Base-by-base conservation (phyloP, 345 rosid genomes). In the Aquilaria malaccensis region DNA sequence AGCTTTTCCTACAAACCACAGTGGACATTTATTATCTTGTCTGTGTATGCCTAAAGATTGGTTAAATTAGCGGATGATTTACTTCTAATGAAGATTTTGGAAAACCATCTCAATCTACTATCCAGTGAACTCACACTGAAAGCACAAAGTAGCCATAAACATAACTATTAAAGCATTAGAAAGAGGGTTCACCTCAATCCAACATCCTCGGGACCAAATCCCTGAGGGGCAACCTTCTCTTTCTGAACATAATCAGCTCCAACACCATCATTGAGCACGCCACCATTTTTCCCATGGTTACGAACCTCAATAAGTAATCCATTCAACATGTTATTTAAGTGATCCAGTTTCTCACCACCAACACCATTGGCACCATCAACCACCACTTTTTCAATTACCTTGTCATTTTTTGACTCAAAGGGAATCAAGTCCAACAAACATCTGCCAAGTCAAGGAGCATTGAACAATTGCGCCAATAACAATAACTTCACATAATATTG, bases 181-280 rank as follows among this genome's bases (percentile, higher is more conserved):
- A 48, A 59, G 66, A 76, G 57, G 30, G 55, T 80, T 69, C 66
- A 83, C 96, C 96, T 85, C 68, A 62, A 47, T 15, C 96, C 89
- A 37, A 67, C 74, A 73, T 87, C 88, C 4, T 65, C 56, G 2
- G 74, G 64, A 65, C 82, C 83, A 69, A 90, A 87, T 61, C 85
- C 89, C 52, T 61, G 80, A 13, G 96, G 99, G 62, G 66, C 66
- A 77, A 83, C 85, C 79, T 86, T 94, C 76, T 87, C 97, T 71
- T 94, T 94, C 88, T 87, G 99, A 64, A 94, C 97, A 72, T 74
- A 87, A 58, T 94, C 99, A 61, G 99, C 99, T 68, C 99, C 99
- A 63, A 90, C 99, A 60, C 83, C 76, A 78, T 90, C 95, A 72
- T 94, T 90, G 59, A 90, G 85, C 37, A 90, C 71, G 62, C 95